A percentile compares a stretch with the other conserved stretches of the same genome.
Conservation (phyloP, 345 rosid genomes). For the Populus euphratica region DNA sequence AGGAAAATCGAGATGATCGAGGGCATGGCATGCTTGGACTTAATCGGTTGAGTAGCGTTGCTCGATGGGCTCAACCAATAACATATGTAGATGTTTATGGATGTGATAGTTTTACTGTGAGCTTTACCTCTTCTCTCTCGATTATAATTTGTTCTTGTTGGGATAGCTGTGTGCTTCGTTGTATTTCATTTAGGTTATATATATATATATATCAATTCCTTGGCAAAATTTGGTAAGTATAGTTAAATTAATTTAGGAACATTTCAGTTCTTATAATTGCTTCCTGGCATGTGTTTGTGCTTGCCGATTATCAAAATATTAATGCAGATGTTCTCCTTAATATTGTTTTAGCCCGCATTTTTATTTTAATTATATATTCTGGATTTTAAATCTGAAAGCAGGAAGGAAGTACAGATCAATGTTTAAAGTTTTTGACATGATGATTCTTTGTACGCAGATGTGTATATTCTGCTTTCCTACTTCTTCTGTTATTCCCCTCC, state of each 20-base stretch:
- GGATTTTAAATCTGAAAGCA: not conserved
- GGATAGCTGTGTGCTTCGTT: not conserved
- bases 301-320: not conserved
- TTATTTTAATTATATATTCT: not conserved
- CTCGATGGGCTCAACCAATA: slow-evolving; percentile 89
- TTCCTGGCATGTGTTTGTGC: not conserved
- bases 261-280: not conserved
- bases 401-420: not conserved
- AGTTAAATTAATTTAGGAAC: not conserved
- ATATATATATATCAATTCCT: not conserved
- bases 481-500: slow-evolving; percentile 87
- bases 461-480: slow-evolving; percentile 94
- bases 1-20: slow-evolving; percentile 62
- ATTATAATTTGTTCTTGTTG: not conserved
- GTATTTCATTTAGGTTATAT: not conserved
- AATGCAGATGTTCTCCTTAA: not conserved
- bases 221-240: not conserved
- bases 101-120: slow-evolving; percentile 67
- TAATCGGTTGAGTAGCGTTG: slow-evolving; percentile 43
- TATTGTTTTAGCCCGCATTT: not conserved
- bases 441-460: slow-evolving; percentile 54
- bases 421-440: not conserved
- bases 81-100: slow-evolving; percentile 73
- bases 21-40: slow-evolving; percentile 74
- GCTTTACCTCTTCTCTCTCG: not conserved